These are phyloP conservation scores for Inga laurina DNA, from an alignment of 306 rosid genomes.

Conservation along the genomic window DNA sequence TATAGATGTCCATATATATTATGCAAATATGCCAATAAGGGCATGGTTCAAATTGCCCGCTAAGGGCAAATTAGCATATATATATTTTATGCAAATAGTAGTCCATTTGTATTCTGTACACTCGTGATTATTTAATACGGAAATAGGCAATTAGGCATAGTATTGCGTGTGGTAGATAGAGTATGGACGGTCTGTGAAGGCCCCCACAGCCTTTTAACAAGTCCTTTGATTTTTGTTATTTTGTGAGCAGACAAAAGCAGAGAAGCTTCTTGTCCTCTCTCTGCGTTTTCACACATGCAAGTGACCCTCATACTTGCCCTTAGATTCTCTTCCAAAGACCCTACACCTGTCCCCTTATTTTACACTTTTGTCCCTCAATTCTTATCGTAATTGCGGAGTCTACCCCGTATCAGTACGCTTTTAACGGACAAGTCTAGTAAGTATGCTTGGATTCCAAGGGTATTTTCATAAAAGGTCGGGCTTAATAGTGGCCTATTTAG, in stretches of 20 bases:
- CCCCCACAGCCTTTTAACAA: conserved; percentile 54
- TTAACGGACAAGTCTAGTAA: background rate
- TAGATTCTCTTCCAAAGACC: conserved; percentile 59
- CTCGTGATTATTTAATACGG: background rate
- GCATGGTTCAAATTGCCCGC: no score
- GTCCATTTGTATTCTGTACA: background rate
- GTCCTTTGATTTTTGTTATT: conserved; percentile 67
- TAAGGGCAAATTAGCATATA: no score
- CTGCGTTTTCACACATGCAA: conserved; percentile 60
- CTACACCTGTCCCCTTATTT: background rate
- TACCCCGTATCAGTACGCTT: background rate
- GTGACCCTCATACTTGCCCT: conserved; percentile 38
- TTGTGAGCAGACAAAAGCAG: conserved; percentile 98
- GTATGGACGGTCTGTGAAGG: conserved; percentile 52
- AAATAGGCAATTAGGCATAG: conserved; percentile 33
- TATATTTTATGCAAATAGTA: background rate
- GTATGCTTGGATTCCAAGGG: background rate
- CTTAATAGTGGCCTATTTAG: conserved; percentile 73
- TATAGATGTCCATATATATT: background rate
- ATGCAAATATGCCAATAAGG: background rate
- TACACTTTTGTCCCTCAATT: conserved; percentile 28
- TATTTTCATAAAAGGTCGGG: background rate
- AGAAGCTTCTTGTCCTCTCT: conserved; percentile 89
- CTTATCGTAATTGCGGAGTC: conserved; percentile 19
- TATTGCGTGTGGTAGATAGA: conserved; percentile 78